Evolutionary conservation across 2,329 filamentous ascomycete species (phyloP).

Genomic region (Hymenoscyphus albidus): DNA sequence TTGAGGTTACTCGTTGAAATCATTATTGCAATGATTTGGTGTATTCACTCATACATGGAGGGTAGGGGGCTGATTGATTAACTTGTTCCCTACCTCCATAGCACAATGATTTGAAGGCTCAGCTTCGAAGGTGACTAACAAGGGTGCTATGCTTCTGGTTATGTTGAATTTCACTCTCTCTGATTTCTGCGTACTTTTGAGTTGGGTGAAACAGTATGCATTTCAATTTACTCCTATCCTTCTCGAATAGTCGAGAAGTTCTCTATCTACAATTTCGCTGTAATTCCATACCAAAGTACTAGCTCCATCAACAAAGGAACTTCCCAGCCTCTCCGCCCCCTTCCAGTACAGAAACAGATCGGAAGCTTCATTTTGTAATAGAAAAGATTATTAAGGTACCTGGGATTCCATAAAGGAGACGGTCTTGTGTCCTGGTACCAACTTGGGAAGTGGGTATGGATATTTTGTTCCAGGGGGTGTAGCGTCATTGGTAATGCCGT

Average conservation of each 20-base stretch:
- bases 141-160: too few relatives aligned
- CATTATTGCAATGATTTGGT: not conserved
- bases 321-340: not conserved
- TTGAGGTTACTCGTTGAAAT: not conserved
- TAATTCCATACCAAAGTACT: not conserved
- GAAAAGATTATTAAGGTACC: not conserved
- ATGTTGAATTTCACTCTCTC: too few relatives aligned
- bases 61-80: too few relatives aligned
- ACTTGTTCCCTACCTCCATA: too few relatives aligned
- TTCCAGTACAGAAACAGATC: not conserved
- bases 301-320: not conserved
- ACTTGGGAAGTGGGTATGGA: not conserved
- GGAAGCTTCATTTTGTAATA: not conserved
- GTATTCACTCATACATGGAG: too few relatives aligned
- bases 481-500: not conserved
- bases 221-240: not conserved
- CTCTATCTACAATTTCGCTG: not conserved
- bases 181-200: too few relatives aligned
- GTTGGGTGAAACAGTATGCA: not conserved
- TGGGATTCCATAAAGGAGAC: not conserved
- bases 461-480: not conserved
- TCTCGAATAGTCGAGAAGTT: not conserved
- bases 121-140: too few relatives aligned
- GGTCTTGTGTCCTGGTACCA: not conserved
- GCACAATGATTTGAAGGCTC: too few relatives aligned